A percentile compares a stretch with the other conserved stretches of the same genome.
Evolutionary conservation across 345 rosid genomes (phyloP).

Genomic region (Aethionema arabicum): DNA sequence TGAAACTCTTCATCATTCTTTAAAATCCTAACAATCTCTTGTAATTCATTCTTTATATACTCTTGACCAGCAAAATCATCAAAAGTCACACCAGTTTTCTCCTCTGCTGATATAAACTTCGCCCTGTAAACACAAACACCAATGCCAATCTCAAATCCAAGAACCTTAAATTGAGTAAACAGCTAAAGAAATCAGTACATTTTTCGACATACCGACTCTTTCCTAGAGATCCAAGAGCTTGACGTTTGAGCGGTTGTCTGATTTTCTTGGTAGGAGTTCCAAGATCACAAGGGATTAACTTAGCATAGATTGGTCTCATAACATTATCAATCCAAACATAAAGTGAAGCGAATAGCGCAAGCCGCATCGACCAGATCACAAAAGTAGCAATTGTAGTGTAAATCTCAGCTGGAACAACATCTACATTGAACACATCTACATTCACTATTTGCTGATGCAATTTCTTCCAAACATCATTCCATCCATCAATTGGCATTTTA

Average conservation of each 20-base stretch:
- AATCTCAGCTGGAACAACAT: conserved; percentile 74
- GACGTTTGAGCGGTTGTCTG: conserved; percentile 62
- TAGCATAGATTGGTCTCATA: conserved; percentile 85
- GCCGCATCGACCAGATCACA: conserved; percentile 90
- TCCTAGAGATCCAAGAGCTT: conserved; percentile 89
- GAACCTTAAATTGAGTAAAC: background rate
- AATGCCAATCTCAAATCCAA: conserved; percentile 16
- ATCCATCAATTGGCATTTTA: conserved; percentile 91
- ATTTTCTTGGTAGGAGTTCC: conserved; percentile 61
- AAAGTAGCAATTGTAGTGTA: conserved; percentile 83
- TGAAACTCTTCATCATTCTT: conserved; percentile 93
- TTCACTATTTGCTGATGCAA: conserved; percentile 86
- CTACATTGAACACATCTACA: conserved; percentile 78
- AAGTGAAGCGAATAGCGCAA: conserved; percentile 68
- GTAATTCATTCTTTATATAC: conserved; percentile 85
- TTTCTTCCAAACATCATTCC: conserved; percentile 95
- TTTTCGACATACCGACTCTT: conserved; percentile 70
- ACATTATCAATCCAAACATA: conserved; percentile 80
- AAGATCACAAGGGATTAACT: conserved; percentile 86
- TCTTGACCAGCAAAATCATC: conserved; percentile 99
- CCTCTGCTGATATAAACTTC: conserved; percentile 94
- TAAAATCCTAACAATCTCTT: conserved; percentile 83
- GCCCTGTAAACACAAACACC: conserved; percentile 47
- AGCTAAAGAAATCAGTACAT: background rate
- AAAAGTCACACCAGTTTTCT: conserved; percentile 88